Percentiles rank a stretch among this genome's conserved stretches.
Conservation (phyloP, 179 eudicot genomes). For the Monotropa hypopitys region DNA sequence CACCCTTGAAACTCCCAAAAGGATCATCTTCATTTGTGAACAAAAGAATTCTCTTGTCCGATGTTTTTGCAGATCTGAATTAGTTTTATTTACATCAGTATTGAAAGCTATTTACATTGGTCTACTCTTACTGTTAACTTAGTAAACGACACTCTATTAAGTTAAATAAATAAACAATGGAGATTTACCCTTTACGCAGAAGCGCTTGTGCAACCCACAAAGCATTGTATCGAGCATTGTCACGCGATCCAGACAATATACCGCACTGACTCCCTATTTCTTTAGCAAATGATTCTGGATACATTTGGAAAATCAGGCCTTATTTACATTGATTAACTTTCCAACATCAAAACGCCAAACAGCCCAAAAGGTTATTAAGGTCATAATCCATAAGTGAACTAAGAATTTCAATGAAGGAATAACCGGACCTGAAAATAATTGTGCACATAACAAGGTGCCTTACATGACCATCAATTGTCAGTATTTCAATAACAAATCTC, state of each 20-base stretch:
- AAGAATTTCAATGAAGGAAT: neutral
- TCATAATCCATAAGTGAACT: neutral
- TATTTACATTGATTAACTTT: conserved; percentile 2
- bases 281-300: conserved; percentile 61
- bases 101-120: neutral
- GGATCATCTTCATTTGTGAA: conserved; percentile 96
- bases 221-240: conserved; percentile 83
- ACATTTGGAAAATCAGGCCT: neutral
- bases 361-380: neutral
- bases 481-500: neutral
- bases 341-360: neutral
- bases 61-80: conserved; percentile 73
- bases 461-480: neutral
- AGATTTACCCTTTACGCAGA: conserved; percentile 74
- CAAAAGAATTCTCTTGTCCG: conserved; percentile 71
- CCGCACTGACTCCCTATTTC: conserved; percentile 80
- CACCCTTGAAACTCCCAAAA: conserved; percentile 75
- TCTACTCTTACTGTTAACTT: neutral
- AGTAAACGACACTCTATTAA: conserved; percentile 1
- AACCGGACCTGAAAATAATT: neutral
- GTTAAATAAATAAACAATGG: neutral
- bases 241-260: conserved; percentile 67
- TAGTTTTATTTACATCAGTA: conserved; percentile 5
- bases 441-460: neutral
- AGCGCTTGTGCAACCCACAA: conserved; percentile 96